phyloP scores from a whole-genome alignment of 2,329 filamentous ascomycete genomes.

The Tolypocladium capitatum region DNA sequence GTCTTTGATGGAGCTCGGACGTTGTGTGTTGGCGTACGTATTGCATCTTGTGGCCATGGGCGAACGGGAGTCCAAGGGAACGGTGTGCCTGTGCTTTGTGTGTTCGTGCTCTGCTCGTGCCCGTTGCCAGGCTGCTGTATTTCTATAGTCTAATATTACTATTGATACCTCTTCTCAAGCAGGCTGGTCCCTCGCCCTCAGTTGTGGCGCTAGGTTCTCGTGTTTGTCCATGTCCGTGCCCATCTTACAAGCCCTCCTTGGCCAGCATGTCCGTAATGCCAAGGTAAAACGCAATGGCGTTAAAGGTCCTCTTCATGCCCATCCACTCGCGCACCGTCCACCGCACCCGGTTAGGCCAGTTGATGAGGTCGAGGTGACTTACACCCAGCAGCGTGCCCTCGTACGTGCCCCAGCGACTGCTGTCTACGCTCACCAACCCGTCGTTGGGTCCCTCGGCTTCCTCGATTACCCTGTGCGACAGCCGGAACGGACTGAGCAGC shows the following conservation, averaged over 20 bases:
- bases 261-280: slow-evolving; percentile 58
- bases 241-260: slow-evolving; percentile 41
- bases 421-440: slow-evolving; percentile 52
- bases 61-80: background rate
- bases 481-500: slow-evolving; percentile 51
- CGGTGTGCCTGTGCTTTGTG: slow-evolving; percentile 4
- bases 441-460: slow-evolving; percentile 47
- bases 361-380: slow-evolving; percentile 52
- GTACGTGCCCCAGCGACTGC: slow-evolving; percentile 49
- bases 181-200: background rate
- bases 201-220: background rate
- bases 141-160: slow-evolving; percentile 9
- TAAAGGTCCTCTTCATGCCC: slow-evolving; percentile 46
- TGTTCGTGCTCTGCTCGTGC: background rate
- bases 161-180: slow-evolving; percentile 9
- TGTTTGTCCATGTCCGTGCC: background rate
- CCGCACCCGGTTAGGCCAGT: slow-evolving; percentile 50
- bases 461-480: slow-evolving; percentile 36
- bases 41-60: slow-evolving; percentile 1
- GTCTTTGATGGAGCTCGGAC: slow-evolving; percentile 1
- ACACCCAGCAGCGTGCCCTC: slow-evolving; percentile 49
- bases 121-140: slow-evolving; percentile 11
- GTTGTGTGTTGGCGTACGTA: slow-evolving; percentile 2
- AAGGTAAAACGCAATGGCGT: slow-evolving; percentile 54
- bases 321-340: slow-evolving; percentile 39